Percentiles rank a stretch among this genome's conserved stretches.
phyloP scores from a whole-genome alignment of 768 basidiomycete species.

The Auriscalpium microsporum region DNA sequence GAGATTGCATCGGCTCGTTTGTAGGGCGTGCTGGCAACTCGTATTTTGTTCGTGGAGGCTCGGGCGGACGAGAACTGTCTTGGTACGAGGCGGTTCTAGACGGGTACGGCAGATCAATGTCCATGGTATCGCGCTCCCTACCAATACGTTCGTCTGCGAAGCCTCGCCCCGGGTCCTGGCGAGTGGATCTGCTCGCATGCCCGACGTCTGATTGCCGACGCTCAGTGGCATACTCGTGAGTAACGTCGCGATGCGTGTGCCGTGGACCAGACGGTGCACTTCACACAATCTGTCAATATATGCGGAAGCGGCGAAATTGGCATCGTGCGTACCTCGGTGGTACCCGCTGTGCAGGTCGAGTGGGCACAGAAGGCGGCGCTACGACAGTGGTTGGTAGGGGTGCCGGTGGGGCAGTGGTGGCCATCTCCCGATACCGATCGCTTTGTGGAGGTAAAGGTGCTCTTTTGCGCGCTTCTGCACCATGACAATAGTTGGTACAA shows the following conservation, averaged over 20 bases:
- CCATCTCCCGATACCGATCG: conserved; percentile 12
- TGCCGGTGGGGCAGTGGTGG: neutral
- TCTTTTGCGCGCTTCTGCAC: conserved; percentile 11
- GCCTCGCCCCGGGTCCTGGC: conserved; percentile 1
- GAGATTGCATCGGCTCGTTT: too few species aligned
- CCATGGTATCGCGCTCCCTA: conserved; percentile 9
- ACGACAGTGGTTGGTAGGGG: too few species aligned
- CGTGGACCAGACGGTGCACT: conserved; percentile 8
- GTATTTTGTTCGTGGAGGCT: too few species aligned
- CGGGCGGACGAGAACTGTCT: neutral
- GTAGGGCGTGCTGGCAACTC: too few species aligned
- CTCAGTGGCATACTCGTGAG: conserved; percentile 1
- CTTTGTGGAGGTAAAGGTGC: conserved; percentile 13
- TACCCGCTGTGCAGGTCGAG: neutral
- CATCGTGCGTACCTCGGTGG: conserved; percentile 2
- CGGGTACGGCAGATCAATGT: conserved; percentile 7
- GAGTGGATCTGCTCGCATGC: neutral
- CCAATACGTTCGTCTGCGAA: neutral
- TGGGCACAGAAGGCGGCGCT: neutral
- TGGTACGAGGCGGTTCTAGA: conserved; percentile 4
- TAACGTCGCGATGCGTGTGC: neutral
- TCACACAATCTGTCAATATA: neutral
- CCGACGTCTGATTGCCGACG: neutral
- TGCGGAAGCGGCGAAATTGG: neutral
- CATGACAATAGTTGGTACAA: conserved; percentile 4